Base-by-base conservation (phyloP, 2,329 filamentous ascomycete genomes). In the Alternaria longipes region DNA sequence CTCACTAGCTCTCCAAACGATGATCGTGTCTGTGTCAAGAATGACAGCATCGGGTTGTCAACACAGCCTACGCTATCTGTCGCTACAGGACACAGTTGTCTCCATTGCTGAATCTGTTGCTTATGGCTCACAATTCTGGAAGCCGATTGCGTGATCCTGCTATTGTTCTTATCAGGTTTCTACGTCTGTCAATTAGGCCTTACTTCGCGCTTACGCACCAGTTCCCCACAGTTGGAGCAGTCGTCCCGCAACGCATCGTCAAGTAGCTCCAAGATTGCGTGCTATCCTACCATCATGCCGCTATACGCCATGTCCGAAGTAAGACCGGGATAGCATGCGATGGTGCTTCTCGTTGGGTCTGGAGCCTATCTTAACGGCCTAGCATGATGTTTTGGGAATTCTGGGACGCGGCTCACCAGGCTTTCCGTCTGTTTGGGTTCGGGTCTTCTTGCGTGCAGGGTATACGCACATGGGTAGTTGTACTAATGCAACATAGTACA, bases 211-310 rank as follows among this genome's bases (percentile, higher is more conserved):
- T 16, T 26, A 30, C 12, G 24, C 36, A 14, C n/a, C 11, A 12
- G 32, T 34, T 26, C 32, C 16, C 38, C 24, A 40, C 45, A 11
- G 52, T 51, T 56, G 9, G 40, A 36, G 18, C 16, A 18, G 7
- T 16, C 26, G 52, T 41, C 40, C 52, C 30, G 26, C 30, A 54
- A 53, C 60, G 18, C 45, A 22, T 66, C 59, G 62, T 66, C 64
- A 72, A 59, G 41, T 36, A 64, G 67, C 63, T 60, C 47, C 57
- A 51, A 54, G 49, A 74, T 74, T 66, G 57, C 71, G 71, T 74
- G 71, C 70, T 74, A 51, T 55, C 67, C 63, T 64, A 64, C 55
- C 64, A 61, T 64, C 66, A 46, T 30, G 18, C 41, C 41, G 8
- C 38, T 41, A 41, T n/a, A 41, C 8, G 38, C n/a, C 2, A 18